Evolutionary conservation across 2,329 filamentous ascomycete species (phyloP), one percentile per base, ranked within the genome.

Genomic region (Colletotrichum tofieldiae): DNA sequence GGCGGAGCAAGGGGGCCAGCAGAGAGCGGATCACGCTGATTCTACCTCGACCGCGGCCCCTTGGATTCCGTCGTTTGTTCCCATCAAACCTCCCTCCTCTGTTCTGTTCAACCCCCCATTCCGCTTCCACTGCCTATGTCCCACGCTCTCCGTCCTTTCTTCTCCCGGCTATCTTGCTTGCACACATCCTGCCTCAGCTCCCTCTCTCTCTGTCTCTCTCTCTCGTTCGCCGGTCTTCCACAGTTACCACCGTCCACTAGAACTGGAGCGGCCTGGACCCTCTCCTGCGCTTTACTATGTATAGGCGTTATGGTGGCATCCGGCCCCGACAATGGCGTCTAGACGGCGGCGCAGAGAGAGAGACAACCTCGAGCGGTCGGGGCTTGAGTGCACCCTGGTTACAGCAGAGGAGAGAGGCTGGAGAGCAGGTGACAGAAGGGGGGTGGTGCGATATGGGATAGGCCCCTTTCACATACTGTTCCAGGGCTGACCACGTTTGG

Each of bases 401-500:
- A 51, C 32, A 43, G 37, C n/a, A 67, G 12, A 45, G 9, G 51
- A 67, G 51, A 67, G 37, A 67, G 56, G 32, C 43, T 26, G 18
- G 16, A 20, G 5, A 39, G 43, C 23, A 45, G 23, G 54, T 56
- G 54, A 32, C 20, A 23, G n/a, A 56, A 65, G 43, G 60, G 70
- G 59, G 54, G 54, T 65, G 69, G 60, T 65, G 49, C 39, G 45
- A 35, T 35, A 60, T 60, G 35, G 59, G 32, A 72, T 37, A 29
- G 16, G 26, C 45, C 43, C 32, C 32, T 6, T 39, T 43, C 35
- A 32, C 55, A 60, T 41, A 43, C 45, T 63, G 37, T 65, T 64
- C 66, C 59, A 65, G 60, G 70, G 70, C 70, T 72, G 70, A 72
- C 70, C 70, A 72, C 70, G 65, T 72, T 69, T 59, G 65, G 51